Evolutionary conservation across 768 basidiomycete genomes (phyloP).

Genomic region (Mycena rebaudengoi): DNA sequence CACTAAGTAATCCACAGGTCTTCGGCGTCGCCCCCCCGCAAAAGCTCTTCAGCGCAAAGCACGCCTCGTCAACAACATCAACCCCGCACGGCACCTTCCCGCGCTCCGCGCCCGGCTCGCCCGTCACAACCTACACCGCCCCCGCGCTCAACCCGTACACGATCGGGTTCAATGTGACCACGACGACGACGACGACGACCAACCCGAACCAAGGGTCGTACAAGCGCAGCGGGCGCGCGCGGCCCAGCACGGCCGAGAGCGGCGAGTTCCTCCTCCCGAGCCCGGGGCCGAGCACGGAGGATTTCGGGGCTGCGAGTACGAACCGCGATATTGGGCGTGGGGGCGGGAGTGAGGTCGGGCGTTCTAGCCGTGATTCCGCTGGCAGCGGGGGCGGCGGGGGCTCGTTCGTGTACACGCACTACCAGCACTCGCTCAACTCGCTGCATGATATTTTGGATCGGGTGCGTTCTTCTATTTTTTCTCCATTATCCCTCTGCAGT

Average conservation of each 20-base stretch:
- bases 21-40: slow-evolving; percentile 87
- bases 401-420: slow-evolving; percentile 69
- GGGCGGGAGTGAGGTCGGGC: not conserved
- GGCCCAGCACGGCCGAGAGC: slow-evolving; percentile 65
- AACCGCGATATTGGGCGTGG: no score
- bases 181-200: not conserved
- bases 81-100: no score
- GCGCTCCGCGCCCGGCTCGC: no score
- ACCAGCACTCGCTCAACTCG: slow-evolving; percentile 84
- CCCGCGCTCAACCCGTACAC: no score
- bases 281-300: slow-evolving; percentile 20
- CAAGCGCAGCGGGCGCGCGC: slow-evolving; percentile 30
- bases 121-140: no score
- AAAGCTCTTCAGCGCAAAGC: slow-evolving; percentile 76
- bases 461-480: slow-evolving; percentile 51
- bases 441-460: slow-evolving; percentile 81
- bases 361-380: not conserved
- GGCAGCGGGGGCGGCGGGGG: not conserved
- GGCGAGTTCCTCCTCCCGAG: slow-evolving; percentile 56
- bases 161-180: no score
- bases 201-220: slow-evolving; percentile 65
- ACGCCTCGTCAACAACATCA: slow-evolving; percentile 54
- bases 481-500: not conserved
- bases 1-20: slow-evolving; percentile 53
- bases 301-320: no score